Evolutionary conservation across 352 stramenopile genomes (phyloP).

Genomic region (Globisporangium canariense): DNA sequence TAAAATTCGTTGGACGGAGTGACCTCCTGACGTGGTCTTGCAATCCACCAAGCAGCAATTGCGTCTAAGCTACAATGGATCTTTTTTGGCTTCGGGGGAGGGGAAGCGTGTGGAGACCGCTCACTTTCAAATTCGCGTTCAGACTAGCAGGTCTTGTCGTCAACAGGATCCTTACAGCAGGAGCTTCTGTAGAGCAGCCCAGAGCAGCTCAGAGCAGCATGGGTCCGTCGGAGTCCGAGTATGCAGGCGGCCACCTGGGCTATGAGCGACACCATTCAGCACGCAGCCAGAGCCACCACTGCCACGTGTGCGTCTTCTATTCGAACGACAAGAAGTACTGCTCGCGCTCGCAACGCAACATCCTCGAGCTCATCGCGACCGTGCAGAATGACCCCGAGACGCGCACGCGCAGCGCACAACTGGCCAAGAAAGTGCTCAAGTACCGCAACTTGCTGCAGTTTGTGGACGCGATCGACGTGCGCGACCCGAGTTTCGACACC

Average conservation of each 20-base stretch:
- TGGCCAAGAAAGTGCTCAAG: conserved; percentile 24
- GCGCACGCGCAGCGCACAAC: conserved; percentile 8
- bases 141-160: too few relatives aligned
- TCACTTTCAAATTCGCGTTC: too few relatives aligned
- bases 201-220: not conserved
- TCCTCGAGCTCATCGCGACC: not conserved
- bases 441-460: conserved; percentile 28
- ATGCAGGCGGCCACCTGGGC: too few relatives aligned
- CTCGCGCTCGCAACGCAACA: not conserved
- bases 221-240: not conserved
- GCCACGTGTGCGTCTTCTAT: not conserved
- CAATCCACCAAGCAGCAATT: too few relatives aligned
- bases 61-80: too few relatives aligned
- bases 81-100: too few relatives aligned
- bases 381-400: conserved; percentile 10
- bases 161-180: too few relatives aligned
- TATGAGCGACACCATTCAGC: too few relatives aligned
- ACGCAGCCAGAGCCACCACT: not conserved
- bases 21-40: too few relatives aligned
- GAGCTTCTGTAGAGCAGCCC: too few relatives aligned
- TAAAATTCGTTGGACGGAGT: too few relatives aligned
- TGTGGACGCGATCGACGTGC: conserved; percentile 24
- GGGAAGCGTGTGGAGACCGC: too few relatives aligned
- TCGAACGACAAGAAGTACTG: not conserved
- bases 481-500: conserved; percentile 23